Evolutionary conservation across 2,329 filamentous ascomycete species (phyloP).

Genomic region (Chaetomiaceae sp.): DNA sequence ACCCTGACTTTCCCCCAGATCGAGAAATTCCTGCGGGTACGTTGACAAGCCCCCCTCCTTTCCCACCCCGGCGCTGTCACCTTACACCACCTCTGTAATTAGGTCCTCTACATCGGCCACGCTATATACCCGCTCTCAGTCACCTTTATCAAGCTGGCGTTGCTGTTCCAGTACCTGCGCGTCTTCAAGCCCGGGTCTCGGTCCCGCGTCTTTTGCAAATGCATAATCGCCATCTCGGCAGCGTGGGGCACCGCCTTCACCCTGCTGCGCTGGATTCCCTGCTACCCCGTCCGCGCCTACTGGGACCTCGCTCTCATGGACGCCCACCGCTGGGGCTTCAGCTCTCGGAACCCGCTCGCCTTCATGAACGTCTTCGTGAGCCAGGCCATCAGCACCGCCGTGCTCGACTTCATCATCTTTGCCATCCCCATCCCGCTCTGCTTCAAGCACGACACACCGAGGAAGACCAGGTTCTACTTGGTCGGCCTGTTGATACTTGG

Average conservation of each 20-base stretch:
- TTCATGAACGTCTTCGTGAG: constrained; percentile 8
- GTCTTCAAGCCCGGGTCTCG: constrained; percentile 19
- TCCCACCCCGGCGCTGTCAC: neutral
- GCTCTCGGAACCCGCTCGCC: constrained; percentile 8
- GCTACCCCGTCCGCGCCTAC: constrained; percentile 20
- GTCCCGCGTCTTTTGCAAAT: constrained; percentile 14
- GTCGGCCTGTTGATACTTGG: constrained; percentile 4
- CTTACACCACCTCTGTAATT: neutral
- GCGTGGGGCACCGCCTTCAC: constrained; percentile 24
- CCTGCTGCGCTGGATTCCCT: constrained; percentile 25
- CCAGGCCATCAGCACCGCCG: constrained; percentile 9
- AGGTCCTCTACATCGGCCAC: constrained; percentile 25
- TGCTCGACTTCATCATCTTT: constrained; percentile 10
- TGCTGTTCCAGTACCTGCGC: constrained; percentile 27
- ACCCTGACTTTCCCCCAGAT: neutral
- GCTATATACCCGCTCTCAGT: constrained; percentile 24
- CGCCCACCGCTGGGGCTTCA: constrained; percentile 19
- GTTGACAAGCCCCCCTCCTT: neutral
- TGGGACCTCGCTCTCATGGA: constrained; percentile 17
- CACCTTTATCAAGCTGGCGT: constrained; percentile 25
- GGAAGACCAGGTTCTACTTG: constrained; percentile 2
- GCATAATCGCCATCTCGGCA: constrained; percentile 18
- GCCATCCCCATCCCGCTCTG: constrained; percentile 3
- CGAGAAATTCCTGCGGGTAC: neutral
- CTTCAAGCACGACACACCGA: constrained; percentile 1